Base-by-base conservation (phyloP, 2,329 filamentous ascomycete species). In the Nemania sp. region DNA sequence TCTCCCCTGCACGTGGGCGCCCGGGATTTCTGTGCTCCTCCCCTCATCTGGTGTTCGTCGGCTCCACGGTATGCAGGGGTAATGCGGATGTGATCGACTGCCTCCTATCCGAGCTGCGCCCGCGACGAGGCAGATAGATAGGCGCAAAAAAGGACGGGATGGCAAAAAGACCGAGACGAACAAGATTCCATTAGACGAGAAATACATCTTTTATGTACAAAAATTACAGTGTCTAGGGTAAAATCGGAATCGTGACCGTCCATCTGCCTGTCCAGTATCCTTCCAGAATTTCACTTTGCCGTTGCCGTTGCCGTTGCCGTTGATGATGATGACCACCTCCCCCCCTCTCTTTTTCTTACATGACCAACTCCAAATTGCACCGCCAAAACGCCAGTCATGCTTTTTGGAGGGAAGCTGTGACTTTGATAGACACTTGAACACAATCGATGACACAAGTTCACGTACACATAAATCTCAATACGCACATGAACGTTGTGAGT, bases 381-480 rank as follows among this genome's bases (percentile, higher is more conserved):
- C 60, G 43, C 71, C 67, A 51, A 66, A 72, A 72, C 71, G 71
- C 71, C 71, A 63, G 67, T 68, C 71, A 66, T 68, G 62, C 63
- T 64, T 43, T 58, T 61, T 60, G 18, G n/a, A 1, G 32, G 20
- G 43, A 69, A 65, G 66, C 66, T 32, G 32, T 59, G 62, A 67
- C 63, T 63, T 41, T 62, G 38, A 61, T 22, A 52, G 47, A 67
- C 64, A 58, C 24, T 20, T 52, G 56, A 47, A 43, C n/a, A 26
- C 7, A 47, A 49, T 32, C 43, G 38, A 51, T 47, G 35, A 32
- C 43, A 62, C 22, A 8, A 4, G 35, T 43, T 41, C 52, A 38
- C 35, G 20, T 57, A 53, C 45, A 43, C 35, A 26, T 57, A 53
- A 38, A 43, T 11, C 20, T 45, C 24, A 8, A 49, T 43, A 18